Percentiles rank a stretch among this genome's conserved stretches.
Conservation (phyloP, 73 alveolate genomes). For the Paramecium sexaurelia region DNA sequence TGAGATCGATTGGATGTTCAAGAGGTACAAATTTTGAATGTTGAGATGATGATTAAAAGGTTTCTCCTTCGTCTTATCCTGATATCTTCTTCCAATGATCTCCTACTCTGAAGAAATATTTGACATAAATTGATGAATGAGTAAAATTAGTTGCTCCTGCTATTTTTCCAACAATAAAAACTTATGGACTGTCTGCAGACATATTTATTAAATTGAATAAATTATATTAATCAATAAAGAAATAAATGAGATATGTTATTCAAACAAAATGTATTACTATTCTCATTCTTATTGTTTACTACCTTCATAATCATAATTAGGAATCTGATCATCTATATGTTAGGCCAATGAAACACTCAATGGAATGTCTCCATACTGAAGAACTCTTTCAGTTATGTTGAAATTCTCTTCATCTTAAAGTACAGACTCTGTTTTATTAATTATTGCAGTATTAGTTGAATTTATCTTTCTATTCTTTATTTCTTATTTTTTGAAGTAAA, state of each 20-base stretch:
- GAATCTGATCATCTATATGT: constrained; percentile 16
- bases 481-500: not conserved
- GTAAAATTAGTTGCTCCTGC: constrained; percentile 79
- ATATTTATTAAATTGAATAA: not conserved
- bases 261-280: not conserved
- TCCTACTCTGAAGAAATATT: constrained; percentile 72
- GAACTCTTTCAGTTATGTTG: constrained; percentile 14
- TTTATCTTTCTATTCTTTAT: not conserved
- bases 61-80: constrained; percentile 82
- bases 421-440: not conserved
- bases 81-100: constrained; percentile 79
- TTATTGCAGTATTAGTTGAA: not conserved
- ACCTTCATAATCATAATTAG: constrained; percentile 4
- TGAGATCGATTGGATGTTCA: constrained; percentile 72
- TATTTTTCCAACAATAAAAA: constrained; percentile 80
- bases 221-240: not conserved
- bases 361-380: constrained; percentile 31
- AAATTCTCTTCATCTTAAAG: not conserved
- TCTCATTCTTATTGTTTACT: not conserved
- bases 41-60: constrained; percentile 70
- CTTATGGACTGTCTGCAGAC: constrained; percentile 65
- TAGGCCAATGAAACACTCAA: constrained; percentile 8
- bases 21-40: not conserved
- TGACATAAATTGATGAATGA: constrained; percentile 31
- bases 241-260: not conserved